A percentile compares a stretch with the other conserved stretches of the same genome.
Conservation (phyloP, 1,284 basidiomycete species). For the Ustanciosporium gigantosporum region DNA sequence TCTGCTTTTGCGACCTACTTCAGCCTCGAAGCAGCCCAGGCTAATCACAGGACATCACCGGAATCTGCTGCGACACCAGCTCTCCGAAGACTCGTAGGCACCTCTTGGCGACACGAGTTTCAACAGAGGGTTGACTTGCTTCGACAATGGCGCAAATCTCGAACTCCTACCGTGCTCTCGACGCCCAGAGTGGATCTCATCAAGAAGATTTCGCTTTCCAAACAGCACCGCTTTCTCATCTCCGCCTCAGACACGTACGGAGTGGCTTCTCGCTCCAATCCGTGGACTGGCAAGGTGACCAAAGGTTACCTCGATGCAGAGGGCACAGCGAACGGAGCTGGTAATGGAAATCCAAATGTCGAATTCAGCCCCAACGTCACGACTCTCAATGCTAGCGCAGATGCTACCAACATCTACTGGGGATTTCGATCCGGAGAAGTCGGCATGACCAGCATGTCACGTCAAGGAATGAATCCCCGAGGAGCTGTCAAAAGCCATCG, state of each 20-base stretch:
- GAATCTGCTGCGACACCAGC: constrained; percentile 60
- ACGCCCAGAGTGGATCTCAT: constrained; percentile 52
- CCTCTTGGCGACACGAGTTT: constrained; percentile 53
- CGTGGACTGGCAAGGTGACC: constrained; percentile 70
- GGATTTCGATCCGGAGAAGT: constrained; percentile 75
- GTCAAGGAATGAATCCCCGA: constrained; percentile 53
- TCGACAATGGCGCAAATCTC: constrained; percentile 73
- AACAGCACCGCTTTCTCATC: constrained; percentile 67
- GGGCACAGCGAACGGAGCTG: constrained; percentile 68
- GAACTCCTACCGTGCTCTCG: constrained; percentile 66
- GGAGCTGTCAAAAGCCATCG: constrained; percentile 42
- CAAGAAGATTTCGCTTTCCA: constrained; percentile 63
- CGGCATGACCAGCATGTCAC: constrained; percentile 66
- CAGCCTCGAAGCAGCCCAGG: constrained; percentile 64
- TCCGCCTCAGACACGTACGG: constrained; percentile 73
- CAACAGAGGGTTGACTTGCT: constrained; percentile 42
- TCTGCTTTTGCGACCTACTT: constrained; percentile 76
- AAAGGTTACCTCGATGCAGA: constrained; percentile 75
- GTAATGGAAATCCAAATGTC: constrained; percentile 75
- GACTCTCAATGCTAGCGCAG: constrained; percentile 67
- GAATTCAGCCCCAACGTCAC: constrained; percentile 75
- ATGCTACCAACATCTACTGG: constrained; percentile 75
- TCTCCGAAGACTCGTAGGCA: constrained; percentile 66
- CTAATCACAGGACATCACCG: constrained; percentile 68
- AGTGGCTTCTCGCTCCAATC: constrained; percentile 74